Conservation (phyloP, 305 asterid species). For the Fraxinus nigra region DNA sequence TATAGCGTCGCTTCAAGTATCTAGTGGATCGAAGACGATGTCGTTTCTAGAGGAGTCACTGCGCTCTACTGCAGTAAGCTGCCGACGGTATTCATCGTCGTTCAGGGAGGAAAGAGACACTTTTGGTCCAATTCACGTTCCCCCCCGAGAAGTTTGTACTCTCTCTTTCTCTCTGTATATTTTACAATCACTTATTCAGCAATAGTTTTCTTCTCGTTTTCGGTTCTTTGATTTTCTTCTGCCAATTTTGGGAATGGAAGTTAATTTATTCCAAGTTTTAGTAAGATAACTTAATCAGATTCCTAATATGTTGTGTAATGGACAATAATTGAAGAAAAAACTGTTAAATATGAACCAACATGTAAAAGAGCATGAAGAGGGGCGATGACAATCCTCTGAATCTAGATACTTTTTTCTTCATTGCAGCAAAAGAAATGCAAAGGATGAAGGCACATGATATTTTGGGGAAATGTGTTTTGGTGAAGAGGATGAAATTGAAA, state of each 20-base stretch:
- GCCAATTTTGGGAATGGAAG: background rate
- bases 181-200: background rate
- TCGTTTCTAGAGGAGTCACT: slow-evolving; percentile 22
- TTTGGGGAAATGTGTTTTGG: no score
- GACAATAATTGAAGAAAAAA: slow-evolving; percentile 2
- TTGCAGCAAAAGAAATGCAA: no score
- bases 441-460: no score
- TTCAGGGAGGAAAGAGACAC: slow-evolving; percentile 87
- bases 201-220: background rate
- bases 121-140: slow-evolving; percentile 88
- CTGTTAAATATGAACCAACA: background rate
- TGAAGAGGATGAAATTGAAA: no score
- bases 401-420: no score
- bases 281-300: background rate
- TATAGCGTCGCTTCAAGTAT: slow-evolving; percentile 50
- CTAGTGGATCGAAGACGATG: slow-evolving; percentile 35
- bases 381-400: background rate
- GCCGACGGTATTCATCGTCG: slow-evolving; percentile 60
- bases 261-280: background rate
- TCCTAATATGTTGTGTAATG: background rate
- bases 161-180: background rate
- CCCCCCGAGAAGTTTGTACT: slow-evolving; percentile 64
- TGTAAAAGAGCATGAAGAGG: slow-evolving; percentile 1
- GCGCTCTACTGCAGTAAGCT: slow-evolving; percentile 31
- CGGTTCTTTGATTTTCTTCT: background rate